These are phyloP conservation scores for Neurospora sp. DNA, from an alignment of 495 filamentous ascomycete genomes.

Conservation along the genomic window DNA sequence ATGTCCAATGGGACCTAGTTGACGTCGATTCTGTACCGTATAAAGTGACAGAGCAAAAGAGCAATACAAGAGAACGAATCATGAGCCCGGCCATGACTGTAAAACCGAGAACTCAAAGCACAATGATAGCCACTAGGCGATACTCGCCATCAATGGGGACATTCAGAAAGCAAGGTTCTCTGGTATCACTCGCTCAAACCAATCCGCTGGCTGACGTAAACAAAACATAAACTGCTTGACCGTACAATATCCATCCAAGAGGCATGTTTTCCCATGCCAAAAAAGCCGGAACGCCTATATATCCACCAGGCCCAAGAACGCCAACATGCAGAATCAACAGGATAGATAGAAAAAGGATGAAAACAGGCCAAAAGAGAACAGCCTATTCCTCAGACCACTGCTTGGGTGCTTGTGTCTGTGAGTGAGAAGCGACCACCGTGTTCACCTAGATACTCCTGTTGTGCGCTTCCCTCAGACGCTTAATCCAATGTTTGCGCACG, in stretches of 20 bases:
- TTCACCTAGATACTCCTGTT: slow-evolving; percentile 24
- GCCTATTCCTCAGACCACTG: background rate
- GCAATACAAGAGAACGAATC: background rate
- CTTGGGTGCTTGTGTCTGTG: background rate
- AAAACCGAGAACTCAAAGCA: background rate
- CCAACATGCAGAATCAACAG: background rate
- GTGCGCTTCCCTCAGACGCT: slow-evolving; percentile 34
- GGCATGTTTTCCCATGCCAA: background rate
- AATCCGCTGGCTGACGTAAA: background rate
- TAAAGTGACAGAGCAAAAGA: background rate
- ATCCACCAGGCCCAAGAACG: background rate
- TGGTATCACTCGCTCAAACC: background rate
- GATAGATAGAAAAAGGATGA: background rate
- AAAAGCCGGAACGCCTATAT: background rate
- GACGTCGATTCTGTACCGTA: background rate
- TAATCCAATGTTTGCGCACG: slow-evolving; percentile 38
- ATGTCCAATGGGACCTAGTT: background rate
- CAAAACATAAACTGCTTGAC: background rate
- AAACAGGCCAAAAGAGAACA: background rate
- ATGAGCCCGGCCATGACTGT: background rate
- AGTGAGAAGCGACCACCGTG: background rate
- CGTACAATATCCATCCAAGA: background rate
- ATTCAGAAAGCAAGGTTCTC: background rate
- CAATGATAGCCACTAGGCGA: background rate
- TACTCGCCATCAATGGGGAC: background rate